Percentiles rank a stretch among this genome's conserved stretches.
Evolutionary conservation across 1,139 yeast genomes (phyloP).

Genomic region (Kazachstania sp.): DNA sequence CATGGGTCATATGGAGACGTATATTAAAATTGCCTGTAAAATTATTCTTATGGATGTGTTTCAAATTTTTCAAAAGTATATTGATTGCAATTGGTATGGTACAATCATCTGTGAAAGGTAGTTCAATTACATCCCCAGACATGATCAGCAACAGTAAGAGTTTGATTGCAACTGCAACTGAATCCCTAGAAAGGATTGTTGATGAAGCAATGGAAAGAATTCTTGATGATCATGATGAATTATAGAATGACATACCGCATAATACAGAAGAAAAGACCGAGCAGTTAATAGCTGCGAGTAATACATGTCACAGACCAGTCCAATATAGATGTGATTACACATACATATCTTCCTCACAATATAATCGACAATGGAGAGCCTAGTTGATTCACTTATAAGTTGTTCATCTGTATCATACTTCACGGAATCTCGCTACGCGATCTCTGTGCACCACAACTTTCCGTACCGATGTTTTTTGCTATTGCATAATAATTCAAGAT

Average conservation of each 20-base stretch:
- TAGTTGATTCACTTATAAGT: too few relatives aligned
- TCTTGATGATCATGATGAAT: conserved; percentile 19
- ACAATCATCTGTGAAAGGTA: conserved; percentile 3
- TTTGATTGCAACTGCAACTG: neutral
- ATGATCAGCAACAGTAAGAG: neutral
- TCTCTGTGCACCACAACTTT: too few relatives aligned
- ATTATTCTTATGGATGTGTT: conserved; percentile 42
- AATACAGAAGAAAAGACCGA: too few relatives aligned
- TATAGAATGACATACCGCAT: conserved; percentile 6
- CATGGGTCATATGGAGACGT: conserved; percentile 52
- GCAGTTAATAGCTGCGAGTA: too few relatives aligned
- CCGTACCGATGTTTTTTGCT: too few relatives aligned
- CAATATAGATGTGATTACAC: neutral
- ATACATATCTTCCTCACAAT: neutral
- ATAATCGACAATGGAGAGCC: too few relatives aligned
- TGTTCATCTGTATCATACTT: neutral
- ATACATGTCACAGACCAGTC: too few relatives aligned
- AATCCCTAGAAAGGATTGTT: conserved; percentile 16
- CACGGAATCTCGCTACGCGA: neutral
- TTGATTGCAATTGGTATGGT: conserved; percentile 28
- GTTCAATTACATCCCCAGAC: neutral
- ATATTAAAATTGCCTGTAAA: conserved; percentile 43
- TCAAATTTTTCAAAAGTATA: conserved; percentile 35
- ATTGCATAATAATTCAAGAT: neutral
- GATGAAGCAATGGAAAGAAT: conserved; percentile 22